Base-by-base conservation (phyloP, 2,329 filamentous ascomycete species). In the Fusarium secorum region DNA sequence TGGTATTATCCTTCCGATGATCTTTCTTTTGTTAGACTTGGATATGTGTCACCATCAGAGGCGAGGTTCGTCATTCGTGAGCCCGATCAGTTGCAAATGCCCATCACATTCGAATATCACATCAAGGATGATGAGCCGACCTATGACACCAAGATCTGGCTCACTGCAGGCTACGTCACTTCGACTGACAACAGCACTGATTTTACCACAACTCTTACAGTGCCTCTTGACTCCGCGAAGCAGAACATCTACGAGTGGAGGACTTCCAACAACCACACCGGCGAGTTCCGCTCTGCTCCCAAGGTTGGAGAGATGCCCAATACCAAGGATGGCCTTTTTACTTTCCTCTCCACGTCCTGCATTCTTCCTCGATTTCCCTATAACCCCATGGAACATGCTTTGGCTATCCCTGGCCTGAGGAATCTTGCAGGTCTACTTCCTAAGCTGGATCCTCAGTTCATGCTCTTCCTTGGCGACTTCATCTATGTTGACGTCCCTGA, bases 291-390 rank as follows among this genome's bases (percentile, higher is more conserved):
- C 7, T 91, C 93, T 0, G 91, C 94, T 3, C 93, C 95, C 2
- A 88, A 85, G 38, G 83, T 89, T 0, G 94, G 94, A 15, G 84
- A 87, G 4, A 85, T 88, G 69, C 87, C 89, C 0, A 82, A 85
- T 20, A 84, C 86, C 8, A 86, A 86, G 45, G 86, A 90, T 53
- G 91, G 90, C 42, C 90, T 89, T 62, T 95, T 97, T 75, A 97
- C 93, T 0, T 99, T 99, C 78, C 82, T 98, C 11, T 94, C 95
- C 7, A 96, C 94, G 0, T 97, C 94, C 44, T 99, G 96, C 81
- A 94, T 98, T 76, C 93, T 98, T 75, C 91, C 92, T 15, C 91
- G 94, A 22, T 94, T 98, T 60, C 96, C 96, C 0, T 99, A 99
- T 81, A 93, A 88, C 45, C 92, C 93, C 0, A 81, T 94, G n/a